Percentiles rank a stretch among this genome's conserved stretches.
Conservation (phyloP, 1,284 basidiomycete species). For the Leccinum olivaceoglutinosum region DNA sequence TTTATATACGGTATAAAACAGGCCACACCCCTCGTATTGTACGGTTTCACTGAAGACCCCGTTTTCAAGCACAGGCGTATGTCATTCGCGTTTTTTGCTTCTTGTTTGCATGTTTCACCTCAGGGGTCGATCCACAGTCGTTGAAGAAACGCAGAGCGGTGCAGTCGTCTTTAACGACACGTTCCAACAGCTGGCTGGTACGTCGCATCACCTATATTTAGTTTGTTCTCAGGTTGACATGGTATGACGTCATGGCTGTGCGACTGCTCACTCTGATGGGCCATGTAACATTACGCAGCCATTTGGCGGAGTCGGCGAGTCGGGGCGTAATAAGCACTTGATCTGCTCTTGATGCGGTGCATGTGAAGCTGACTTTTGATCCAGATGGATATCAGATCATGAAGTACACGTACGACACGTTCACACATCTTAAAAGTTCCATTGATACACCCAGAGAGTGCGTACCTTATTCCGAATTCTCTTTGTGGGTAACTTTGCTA, state of each 20-base stretch:
- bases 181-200: conserved; percentile 38
- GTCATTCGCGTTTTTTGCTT: conserved; percentile 1
- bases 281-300: conserved; percentile 10
- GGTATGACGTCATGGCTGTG: conserved; percentile 10
- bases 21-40: conserved; percentile 25
- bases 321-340: conserved; percentile 36
- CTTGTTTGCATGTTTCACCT: not conserved
- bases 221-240: not conserved
- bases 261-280: not conserved
- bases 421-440: conserved; percentile 41
- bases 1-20: not conserved
- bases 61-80: conserved; percentile 18
- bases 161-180: conserved; percentile 50
- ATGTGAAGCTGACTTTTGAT: conserved; percentile 3
- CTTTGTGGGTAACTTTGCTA: not conserved
- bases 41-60: conserved; percentile 29
- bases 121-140: conserved; percentile 32
- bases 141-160: conserved; percentile 45
- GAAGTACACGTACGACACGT: conserved; percentile 42
- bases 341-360: conserved; percentile 7
- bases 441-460: conserved; percentile 39
- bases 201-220: not conserved
- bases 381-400: conserved; percentile 40
- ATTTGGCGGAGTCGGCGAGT: conserved; percentile 37
- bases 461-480: conserved; percentile 13